phyloP scores from a whole-genome alignment of 2,329 filamentous ascomycete genomes.

The Pseudogymnoascus sp. region DNA sequence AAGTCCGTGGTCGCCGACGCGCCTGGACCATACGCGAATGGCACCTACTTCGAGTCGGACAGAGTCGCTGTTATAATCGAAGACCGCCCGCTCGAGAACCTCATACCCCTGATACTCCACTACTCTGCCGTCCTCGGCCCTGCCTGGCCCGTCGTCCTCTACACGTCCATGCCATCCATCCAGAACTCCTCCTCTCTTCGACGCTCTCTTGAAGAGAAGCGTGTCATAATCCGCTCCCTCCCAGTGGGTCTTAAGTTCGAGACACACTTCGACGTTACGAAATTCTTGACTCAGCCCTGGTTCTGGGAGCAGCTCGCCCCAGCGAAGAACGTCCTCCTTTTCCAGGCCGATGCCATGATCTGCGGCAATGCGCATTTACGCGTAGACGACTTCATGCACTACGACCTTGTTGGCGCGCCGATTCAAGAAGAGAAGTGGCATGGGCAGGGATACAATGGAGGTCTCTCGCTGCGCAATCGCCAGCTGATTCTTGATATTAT shows the following conservation, averaged over 20 bases:
- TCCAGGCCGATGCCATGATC: constrained; percentile 26
- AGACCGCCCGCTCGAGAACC: constrained; percentile 21
- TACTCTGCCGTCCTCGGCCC: constrained; percentile 32
- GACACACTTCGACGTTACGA: constrained; percentile 29
- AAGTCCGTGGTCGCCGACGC: background rate
- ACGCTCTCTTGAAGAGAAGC: constrained; percentile 24
- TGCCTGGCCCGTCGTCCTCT: constrained; percentile 34
- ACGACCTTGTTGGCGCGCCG: constrained; percentile 29
- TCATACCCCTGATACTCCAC: constrained; percentile 29
- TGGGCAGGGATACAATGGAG: constrained; percentile 24
- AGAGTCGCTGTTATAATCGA: constrained; percentile 29
- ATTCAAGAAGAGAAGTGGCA: constrained; percentile 19
- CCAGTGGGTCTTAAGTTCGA: constrained; percentile 26
- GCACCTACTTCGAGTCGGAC: constrained; percentile 9
- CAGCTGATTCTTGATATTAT: constrained; percentile 23
- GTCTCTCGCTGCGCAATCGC: constrained; percentile 27
- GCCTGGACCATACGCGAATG: background rate
- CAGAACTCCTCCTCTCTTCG: constrained; percentile 25
- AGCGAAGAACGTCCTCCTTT: constrained; percentile 25
- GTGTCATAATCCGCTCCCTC: constrained; percentile 30
- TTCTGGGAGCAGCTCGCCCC: constrained; percentile 27
- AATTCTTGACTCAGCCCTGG: constrained; percentile 26
- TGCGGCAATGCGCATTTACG: constrained; percentile 21
- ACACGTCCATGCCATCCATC: constrained; percentile 24
- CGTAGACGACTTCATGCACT: constrained; percentile 25